Percentiles rank a stretch among this genome's conserved stretches.
Conservation (phyloP, 495 filamentous ascomycete species). For the Annulohypoxylon bovei region DNA sequence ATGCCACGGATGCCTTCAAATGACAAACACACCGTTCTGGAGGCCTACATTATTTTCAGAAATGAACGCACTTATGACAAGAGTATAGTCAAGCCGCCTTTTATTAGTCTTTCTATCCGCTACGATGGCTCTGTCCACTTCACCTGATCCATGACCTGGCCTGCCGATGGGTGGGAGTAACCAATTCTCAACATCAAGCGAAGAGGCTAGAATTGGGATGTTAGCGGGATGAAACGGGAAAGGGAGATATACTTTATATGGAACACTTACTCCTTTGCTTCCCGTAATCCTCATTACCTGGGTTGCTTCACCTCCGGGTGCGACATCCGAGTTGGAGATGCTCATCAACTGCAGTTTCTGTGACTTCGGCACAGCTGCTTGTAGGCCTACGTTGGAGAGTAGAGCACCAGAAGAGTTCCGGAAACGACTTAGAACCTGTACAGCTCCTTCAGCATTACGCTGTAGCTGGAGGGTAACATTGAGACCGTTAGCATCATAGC, state of each 20-base stretch:
- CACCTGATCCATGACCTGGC: constrained; percentile 85
- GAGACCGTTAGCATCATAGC: constrained; percentile 87
- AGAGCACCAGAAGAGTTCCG: constrained; percentile 73
- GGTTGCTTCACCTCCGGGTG: constrained; percentile 80
- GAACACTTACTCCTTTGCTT: constrained; percentile 82
- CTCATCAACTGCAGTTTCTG: constrained; percentile 90
- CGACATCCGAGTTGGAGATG: constrained; percentile 81
- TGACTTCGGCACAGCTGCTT: constrained; percentile 95
- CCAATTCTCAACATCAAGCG: constrained; percentile 86
- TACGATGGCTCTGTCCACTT: constrained; percentile 88
- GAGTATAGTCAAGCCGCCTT: constrained; percentile 14
- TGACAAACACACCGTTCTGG: neutral
- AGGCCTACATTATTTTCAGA: constrained; percentile 6
- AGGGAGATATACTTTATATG: constrained; percentile 8
- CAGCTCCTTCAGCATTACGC: constrained; percentile 73
- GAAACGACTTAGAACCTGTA: constrained; percentile 86
- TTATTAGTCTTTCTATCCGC: constrained; percentile 29
- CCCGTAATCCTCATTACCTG: constrained; percentile 86
- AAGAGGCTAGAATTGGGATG: constrained; percentile 57
- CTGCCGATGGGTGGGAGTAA: constrained; percentile 74
- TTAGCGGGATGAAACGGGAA: constrained; percentile 41
- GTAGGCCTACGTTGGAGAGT: constrained; percentile 79
- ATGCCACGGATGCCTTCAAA: neutral
- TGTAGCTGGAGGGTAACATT: constrained; percentile 82
- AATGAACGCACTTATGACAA: neutral